These are phyloP conservation scores for Blastomyces silverae DNA, from an alignment of 2,329 filamentous ascomycete species.

Conservation along the genomic window DNA sequence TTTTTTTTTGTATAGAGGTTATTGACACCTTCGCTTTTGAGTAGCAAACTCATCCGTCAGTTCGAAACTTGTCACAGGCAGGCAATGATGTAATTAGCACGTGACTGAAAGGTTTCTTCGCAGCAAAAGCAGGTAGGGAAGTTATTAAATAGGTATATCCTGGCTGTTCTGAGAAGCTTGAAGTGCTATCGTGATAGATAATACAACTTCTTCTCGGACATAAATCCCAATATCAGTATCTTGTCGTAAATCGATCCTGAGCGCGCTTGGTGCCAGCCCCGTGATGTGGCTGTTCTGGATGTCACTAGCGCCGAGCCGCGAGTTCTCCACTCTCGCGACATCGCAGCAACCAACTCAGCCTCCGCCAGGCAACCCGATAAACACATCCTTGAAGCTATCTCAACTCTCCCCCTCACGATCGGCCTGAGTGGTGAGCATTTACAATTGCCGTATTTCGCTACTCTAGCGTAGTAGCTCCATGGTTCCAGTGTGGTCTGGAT, in stretches of 20 bases:
- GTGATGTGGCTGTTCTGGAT: slow-evolving; percentile 3
- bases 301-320: background rate
- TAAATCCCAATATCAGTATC: no score
- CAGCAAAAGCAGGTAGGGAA: background rate
- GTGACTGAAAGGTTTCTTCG: background rate
- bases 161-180: background rate
- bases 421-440: slow-evolving; percentile 1
- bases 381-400: slow-evolving; percentile 2
- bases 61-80: no score
- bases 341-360: background rate
- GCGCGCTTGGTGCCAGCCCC: background rate
- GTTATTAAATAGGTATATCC: background rate
- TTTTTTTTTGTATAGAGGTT: no score
- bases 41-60: background rate
- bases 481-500: background rate
- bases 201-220: background rate
- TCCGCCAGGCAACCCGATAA: slow-evolving; percentile 1
- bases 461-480: background rate
- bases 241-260: no score
- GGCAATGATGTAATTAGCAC: background rate
- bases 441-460: background rate
- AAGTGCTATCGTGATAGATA: no score
- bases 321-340: background rate
- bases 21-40: no score
- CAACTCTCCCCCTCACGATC: background rate